Percentiles rank a stretch among this genome's conserved stretches.
Conservation (phyloP, 2,329 filamentous ascomycete genomes). For the Clarireedia hainanense region DNA sequence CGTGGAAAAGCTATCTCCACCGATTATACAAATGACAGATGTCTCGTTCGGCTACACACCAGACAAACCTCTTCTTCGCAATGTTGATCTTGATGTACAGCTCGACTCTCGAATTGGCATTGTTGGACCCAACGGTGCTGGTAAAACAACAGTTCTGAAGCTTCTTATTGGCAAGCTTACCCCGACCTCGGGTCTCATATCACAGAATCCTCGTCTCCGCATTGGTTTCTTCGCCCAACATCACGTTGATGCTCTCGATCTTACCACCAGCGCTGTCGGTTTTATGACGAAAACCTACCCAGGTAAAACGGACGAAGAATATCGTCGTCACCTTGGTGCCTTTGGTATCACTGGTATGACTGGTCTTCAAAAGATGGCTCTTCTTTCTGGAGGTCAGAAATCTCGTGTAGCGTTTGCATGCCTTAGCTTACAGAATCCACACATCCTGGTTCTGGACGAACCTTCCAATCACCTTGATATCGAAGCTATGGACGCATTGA, state of each 20-base stretch:
- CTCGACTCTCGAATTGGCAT: constrained; percentile 97
- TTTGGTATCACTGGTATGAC: constrained; percentile 90
- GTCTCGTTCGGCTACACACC: constrained; percentile 83
- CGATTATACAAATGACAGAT: constrained; percentile 93
- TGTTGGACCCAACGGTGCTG: constrained; percentile 97
- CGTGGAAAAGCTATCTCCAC: constrained; percentile 93
- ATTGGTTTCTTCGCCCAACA: constrained; percentile 98
- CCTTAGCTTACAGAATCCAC: constrained; percentile 83
- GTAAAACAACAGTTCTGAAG: constrained; percentile 97
- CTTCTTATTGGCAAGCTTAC: constrained; percentile 83
- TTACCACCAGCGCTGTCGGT: constrained; percentile 79
- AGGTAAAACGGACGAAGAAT: constrained; percentile 90
- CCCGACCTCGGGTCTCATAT: constrained; percentile 73
- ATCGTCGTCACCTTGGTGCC: constrained; percentile 87
- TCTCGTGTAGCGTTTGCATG: constrained; percentile 98
- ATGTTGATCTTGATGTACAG: constrained; percentile 94
- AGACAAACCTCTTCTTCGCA: constrained; percentile 70
- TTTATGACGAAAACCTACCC: constrained; percentile 95
- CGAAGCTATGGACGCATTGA: constrained; percentile 90
- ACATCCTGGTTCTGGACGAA: constrained; percentile 96
- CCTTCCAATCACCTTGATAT: constrained; percentile 98
- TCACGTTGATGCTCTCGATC: constrained; percentile 91
- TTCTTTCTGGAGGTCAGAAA: constrained; percentile 95
- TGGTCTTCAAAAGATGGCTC: constrained; percentile 88
- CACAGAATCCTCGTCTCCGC: constrained; percentile 77